Percentiles rank a stretch among this genome's conserved stretches.
These are phyloP conservation scores for Vitis amurensis DNA, from an alignment of 164 flowering plant genomes.

Conservation along the genomic window DNA sequence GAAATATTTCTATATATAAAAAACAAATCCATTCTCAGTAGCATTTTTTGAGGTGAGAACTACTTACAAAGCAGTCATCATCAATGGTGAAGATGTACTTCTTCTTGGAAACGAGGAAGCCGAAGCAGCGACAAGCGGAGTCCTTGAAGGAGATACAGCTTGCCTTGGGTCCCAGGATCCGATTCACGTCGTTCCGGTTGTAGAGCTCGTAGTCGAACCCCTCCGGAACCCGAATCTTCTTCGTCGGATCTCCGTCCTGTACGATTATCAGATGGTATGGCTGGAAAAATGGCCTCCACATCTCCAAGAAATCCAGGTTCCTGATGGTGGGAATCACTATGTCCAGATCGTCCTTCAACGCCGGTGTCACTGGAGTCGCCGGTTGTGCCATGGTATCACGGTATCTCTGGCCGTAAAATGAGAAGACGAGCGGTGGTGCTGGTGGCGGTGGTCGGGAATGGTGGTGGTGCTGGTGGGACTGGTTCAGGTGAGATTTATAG, in stretches of 20 bases:
- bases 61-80: slow-evolving; percentile 52
- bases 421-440: no score
- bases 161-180: slow-evolving; percentile 49
- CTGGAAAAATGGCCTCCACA: slow-evolving; percentile 42
- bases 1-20: no score
- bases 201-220: slow-evolving; percentile 49
- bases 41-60: not conserved
- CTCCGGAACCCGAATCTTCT: slow-evolving; percentile 38
- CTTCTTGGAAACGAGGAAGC: slow-evolving; percentile 41
- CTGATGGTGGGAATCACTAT: slow-evolving; percentile 52
- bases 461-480: no score
- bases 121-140: slow-evolving; percentile 43
- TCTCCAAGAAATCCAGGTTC: slow-evolving; percentile 43
- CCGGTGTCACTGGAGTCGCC: slow-evolving; percentile 5
- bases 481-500: no score
- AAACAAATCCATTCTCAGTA: not conserved
- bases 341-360: slow-evolving; percentile 42
- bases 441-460: no score
- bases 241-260: slow-evolving; percentile 51
- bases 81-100: slow-evolving; percentile 55
- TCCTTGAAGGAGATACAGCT: slow-evolving; percentile 48
- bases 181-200: slow-evolving; percentile 36
- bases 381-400: no score
- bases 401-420: no score
- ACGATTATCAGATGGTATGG: slow-evolving; percentile 47